These are phyloP conservation scores for Hypoxylon rubiginosum DNA, from an alignment of 2,329 filamentous ascomycete species.

Conservation along the genomic window DNA sequence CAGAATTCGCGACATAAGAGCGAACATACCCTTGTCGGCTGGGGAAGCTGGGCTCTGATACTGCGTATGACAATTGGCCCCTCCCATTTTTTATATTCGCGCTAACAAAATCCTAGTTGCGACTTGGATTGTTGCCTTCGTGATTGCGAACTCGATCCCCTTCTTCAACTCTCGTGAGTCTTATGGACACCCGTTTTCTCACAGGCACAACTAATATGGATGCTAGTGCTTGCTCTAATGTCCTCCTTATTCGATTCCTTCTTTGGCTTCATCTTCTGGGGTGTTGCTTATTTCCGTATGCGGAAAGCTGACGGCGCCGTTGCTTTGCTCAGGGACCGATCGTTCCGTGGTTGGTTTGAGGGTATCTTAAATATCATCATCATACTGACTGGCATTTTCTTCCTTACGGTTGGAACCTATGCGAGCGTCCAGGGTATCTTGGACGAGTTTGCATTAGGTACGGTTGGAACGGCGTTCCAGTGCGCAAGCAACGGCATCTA, in stretches of 20 bases:
- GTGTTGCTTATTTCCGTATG: constrained; percentile 84
- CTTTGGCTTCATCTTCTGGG: constrained; percentile 97
- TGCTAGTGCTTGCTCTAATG: constrained; percentile 75
- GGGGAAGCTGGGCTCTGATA: constrained; percentile 82
- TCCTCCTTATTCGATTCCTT: constrained; percentile 93
- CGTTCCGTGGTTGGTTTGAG: constrained; percentile 66
- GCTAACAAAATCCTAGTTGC: constrained; percentile 56
- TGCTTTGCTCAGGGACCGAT: constrained; percentile 65
- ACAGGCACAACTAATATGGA: background rate
- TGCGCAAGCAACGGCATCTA: constrained; percentile 77
- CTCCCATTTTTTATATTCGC: background rate
- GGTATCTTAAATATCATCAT: constrained; percentile 79
- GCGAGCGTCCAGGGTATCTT: constrained; percentile 81
- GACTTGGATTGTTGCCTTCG: constrained; percentile 89
- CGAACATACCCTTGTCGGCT: constrained; percentile 84
- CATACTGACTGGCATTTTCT: constrained; percentile 82
- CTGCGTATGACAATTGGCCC: constrained; percentile 61
- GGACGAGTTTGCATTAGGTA: constrained; percentile 74
- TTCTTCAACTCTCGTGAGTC: constrained; percentile 83
- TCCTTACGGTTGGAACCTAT: constrained; percentile 86
- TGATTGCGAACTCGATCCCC: constrained; percentile 92
- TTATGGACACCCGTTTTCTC: constrained; percentile 50
- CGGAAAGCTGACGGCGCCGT: constrained; percentile 72
- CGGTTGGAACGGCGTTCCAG: constrained; percentile 79
- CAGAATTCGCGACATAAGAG: constrained; percentile 82